Evolutionary conservation across 495 filamentous ascomycete species (phyloP), one percentile per base, ranked within the genome.

Genomic region (Parmelia sp.): DNA sequence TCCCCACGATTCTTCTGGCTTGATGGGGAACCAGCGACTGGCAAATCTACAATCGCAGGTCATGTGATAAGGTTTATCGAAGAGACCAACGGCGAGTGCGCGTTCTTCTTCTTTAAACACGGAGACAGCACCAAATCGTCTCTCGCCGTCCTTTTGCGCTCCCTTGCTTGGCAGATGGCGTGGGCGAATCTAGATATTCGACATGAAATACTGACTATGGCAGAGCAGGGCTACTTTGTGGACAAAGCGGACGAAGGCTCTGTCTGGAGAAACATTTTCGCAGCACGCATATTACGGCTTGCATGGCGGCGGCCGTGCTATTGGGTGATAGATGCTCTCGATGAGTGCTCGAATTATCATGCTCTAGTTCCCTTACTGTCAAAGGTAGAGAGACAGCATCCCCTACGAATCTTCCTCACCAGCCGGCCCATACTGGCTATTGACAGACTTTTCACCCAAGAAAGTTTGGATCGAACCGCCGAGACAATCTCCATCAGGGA

Each of bases 21-120:
- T 27, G 63, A n/a, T 49, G 74, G 62, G 31, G 71, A 67, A 23
- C 66, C 75, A 36, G 75, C 65, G 17, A 58, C 70, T 31, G 76
- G 75, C n/a, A 78, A 78, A 61, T 76, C 74, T 33, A 62, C 71
- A 29, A 65, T 78, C 21, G 45, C 71, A 12, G 62, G 33, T 12
- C 44, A 47, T 12, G 44, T 47, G 5, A 12, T 47, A 11, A 47
- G 25, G 10, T 25, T 11, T 4, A 10, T 47, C 7, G 44, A 47
- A 47, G n/a, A 47, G 10, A 47, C 6, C 12, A 47, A 47, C 44
- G 10, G 44, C 44, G 44, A 47, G n/a, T 47, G 44, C 9, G 5
- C 44, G 12, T 47, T 11, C n/a, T 47, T 47, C n/a, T 47, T 47
- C 10, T 47, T 47, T 4, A 47, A 47, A 47, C 44, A 47, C 4